Evolutionary conservation across 2,329 filamentous ascomycete species (phyloP), one percentile per base, ranked within the genome.

Genomic region (Cordyceps pruinosa): DNA sequence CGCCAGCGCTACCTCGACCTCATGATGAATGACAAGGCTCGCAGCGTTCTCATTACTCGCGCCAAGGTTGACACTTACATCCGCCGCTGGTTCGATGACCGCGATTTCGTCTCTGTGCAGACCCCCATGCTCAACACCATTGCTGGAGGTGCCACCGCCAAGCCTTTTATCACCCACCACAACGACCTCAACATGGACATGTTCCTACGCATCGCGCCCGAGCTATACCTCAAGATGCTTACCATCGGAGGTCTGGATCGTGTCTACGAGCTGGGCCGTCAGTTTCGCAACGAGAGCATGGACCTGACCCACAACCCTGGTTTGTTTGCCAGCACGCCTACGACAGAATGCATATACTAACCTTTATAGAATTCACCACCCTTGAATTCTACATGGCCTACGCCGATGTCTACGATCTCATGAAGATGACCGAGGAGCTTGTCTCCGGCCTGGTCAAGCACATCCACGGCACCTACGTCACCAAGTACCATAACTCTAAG

Each of bases 111-210:
- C 57, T 92, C 97, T 72, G 92, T 97, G 26, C 90, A 97, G 76
- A 99, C 94, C 0, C 93, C 94, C 5, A 97, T 97, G 84, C 92
- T 99, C 83, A 95, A 96, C 71, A 84, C 89, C 67, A 96, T 96
- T 69, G 91, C 94, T 30, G 95, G 94, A 65, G 94, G 94, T 69
- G 94, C 94, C 34, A 97, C 94, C 1, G 94, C 94, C 59, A 91
- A 72, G 77, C 94, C 94, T 5, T 99, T 99, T 75, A 80, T 89
- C 64, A 97, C 94, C 15, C 88, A 96, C 73, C 94, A 97, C 78
- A 99, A 99, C 73, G 94, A 97, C 54, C 82, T 94, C 52, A 84
- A 96, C 72, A 91, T 96, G 85, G 87, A 96, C 66, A 86, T 99
- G 73, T 97, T 88, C 75, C 88, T 99, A 83, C 88, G 94, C 69